A percentile compares a stretch with the other conserved stretches of the same genome.
phyloP scores from a whole-genome alignment of 2,329 filamentous ascomycete species.

The Exophiala alcalophila region DNA sequence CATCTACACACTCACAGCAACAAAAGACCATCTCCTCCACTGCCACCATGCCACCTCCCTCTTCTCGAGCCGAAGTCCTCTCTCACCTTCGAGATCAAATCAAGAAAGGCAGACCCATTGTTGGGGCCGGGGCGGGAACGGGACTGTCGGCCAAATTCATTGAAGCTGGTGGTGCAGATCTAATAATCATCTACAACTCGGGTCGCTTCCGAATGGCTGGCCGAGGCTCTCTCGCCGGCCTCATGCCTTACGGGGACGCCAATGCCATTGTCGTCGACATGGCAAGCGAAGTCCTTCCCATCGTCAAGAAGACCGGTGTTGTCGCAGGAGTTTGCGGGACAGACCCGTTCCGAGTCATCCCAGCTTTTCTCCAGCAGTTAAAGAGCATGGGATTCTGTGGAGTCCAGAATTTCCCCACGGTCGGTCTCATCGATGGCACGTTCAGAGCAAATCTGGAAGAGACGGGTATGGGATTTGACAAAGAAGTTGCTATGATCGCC shows the following conservation, averaged over 20 bases:
- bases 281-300: conserved; percentile 64
- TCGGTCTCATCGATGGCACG: conserved; percentile 63
- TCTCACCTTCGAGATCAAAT: conserved; percentile 54
- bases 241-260: conserved; percentile 70
- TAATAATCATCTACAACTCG: conserved; percentile 71
- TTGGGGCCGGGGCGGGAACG: conserved; percentile 64
- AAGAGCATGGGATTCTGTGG: conserved; percentile 64
- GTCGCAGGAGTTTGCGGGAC: conserved; percentile 69
- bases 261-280: conserved; percentile 69
- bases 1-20: no score
- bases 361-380: conserved; percentile 58
- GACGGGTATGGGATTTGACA: conserved; percentile 66
- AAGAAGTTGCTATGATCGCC: conserved; percentile 65
- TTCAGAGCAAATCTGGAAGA: conserved; percentile 68
- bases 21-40: no score
- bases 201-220: conserved; percentile 72
- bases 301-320: conserved; percentile 58
- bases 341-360: conserved; percentile 65
- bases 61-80: conserved; percentile 56
- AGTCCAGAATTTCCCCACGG: conserved; percentile 70
- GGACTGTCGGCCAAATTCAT: conserved; percentile 69
- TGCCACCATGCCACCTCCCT: conserved; percentile 56
- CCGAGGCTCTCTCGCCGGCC: conserved; percentile 63
- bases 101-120: conserved; percentile 55
- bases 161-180: conserved; percentile 64